Conservation (phyloP, 2,329 filamentous ascomycete genomes). For the Neonectria coccinea region DNA sequence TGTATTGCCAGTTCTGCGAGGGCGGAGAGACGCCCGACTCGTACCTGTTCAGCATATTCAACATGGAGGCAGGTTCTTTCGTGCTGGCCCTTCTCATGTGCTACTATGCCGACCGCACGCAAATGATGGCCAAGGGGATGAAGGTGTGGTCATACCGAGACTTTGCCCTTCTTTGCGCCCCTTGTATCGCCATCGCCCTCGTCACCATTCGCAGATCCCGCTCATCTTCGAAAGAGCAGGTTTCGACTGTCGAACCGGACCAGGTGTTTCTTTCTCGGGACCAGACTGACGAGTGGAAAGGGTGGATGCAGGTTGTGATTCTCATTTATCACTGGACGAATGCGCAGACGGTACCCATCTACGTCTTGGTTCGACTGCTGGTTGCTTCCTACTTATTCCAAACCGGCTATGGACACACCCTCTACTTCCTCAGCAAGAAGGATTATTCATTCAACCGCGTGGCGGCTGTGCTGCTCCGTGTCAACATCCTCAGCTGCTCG, state of each 20-base stretch:
- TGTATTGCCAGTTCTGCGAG: slow-evolving; percentile 25
- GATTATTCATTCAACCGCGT: slow-evolving; percentile 68
- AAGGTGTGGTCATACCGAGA: slow-evolving; percentile 40
- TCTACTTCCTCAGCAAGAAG: slow-evolving; percentile 65
- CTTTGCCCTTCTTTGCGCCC: slow-evolving; percentile 37
- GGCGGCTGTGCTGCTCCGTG: slow-evolving; percentile 63
- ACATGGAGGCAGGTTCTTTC: slow-evolving; percentile 41
- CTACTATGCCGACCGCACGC: slow-evolving; percentile 48
- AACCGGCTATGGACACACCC: slow-evolving; percentile 70
- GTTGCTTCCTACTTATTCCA: slow-evolving; percentile 73
- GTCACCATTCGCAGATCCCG: slow-evolving; percentile 38
- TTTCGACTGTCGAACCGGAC: neutral
- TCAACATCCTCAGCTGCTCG: slow-evolving; percentile 66
- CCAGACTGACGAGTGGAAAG: slow-evolving; percentile 75
- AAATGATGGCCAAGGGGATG: slow-evolving; percentile 44
- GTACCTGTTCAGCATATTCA: slow-evolving; percentile 38
- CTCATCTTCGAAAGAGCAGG: slow-evolving; percentile 24
- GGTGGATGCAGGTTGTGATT: slow-evolving; percentile 69
- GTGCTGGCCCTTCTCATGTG: slow-evolving; percentile 42
- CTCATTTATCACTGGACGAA: slow-evolving; percentile 68
- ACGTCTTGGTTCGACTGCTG: slow-evolving; percentile 65
- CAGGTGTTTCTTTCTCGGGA: slow-evolving; percentile 53
- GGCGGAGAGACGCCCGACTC: slow-evolving; percentile 21
- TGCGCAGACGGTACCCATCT: slow-evolving; percentile 59
- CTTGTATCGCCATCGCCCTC: slow-evolving; percentile 33